Evolutionary conservation across 768 basidiomycete genomes (phyloP).

Genomic region (Hortiboletus campestris): DNA sequence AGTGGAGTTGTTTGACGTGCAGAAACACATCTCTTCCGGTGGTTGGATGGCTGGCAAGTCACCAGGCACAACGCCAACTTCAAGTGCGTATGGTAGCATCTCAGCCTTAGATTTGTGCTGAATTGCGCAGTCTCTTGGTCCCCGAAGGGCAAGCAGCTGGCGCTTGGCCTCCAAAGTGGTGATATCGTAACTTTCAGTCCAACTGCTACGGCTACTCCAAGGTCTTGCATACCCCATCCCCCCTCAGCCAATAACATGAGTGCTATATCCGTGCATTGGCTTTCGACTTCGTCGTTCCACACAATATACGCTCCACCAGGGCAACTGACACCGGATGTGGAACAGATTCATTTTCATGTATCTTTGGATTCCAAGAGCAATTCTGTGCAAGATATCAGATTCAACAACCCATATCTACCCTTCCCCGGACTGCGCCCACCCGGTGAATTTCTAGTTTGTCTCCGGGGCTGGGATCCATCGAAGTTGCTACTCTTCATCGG

Average conservation of each 20-base stretch:
- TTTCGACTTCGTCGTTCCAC: slow-evolving; percentile 67
- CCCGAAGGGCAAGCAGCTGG: slow-evolving; percentile 82
- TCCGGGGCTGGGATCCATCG: slow-evolving; percentile 46
- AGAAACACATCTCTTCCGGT: slow-evolving; percentile 43
- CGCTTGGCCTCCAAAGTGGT: slow-evolving; percentile 67
- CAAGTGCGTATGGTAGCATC: slow-evolving; percentile 45
- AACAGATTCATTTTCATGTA: slow-evolving; percentile 42
- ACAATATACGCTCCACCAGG: slow-evolving; percentile 55
- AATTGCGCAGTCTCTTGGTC: slow-evolving; percentile 69
- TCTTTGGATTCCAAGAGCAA: slow-evolving; percentile 43
- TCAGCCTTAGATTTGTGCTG: background rate
- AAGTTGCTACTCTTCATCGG: slow-evolving; percentile 44
- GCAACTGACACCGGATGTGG: slow-evolving; percentile 35
- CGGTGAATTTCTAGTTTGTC: slow-evolving; percentile 38
- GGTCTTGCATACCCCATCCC: slow-evolving; percentile 57
- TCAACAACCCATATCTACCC: slow-evolving; percentile 42
- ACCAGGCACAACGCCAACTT: slow-evolving; percentile 51
- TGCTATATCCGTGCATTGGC: slow-evolving; percentile 61
- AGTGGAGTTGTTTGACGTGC: slow-evolving; percentile 62
- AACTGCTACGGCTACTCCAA: slow-evolving; percentile 48
- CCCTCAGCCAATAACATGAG: slow-evolving; percentile 47
- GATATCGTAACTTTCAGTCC: slow-evolving; percentile 69
- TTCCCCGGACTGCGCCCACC: slow-evolving; percentile 47
- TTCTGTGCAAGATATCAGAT: slow-evolving; percentile 36
- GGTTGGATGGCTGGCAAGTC: slow-evolving; percentile 55